Conservation (phyloP, 1,284 basidiomycete genomes). For the Schizophyllum amplum region DNA sequence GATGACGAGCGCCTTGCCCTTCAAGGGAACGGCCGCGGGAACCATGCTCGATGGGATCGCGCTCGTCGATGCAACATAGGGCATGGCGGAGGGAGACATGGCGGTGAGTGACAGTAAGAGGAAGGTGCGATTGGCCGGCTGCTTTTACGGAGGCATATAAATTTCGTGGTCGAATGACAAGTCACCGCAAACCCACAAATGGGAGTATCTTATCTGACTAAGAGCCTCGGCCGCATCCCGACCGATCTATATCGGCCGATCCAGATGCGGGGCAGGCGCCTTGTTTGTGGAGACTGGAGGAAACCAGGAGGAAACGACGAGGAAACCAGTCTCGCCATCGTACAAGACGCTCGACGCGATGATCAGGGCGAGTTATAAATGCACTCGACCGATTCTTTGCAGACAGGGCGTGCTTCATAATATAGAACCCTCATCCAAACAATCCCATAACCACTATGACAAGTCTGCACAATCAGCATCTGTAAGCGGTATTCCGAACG, state of each 20-base stretch:
- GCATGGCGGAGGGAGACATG: conserved; percentile 51
- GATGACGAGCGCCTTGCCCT: conserved; percentile 53
- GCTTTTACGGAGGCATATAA: background rate
- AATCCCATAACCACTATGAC: background rate
- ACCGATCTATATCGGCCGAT: background rate
- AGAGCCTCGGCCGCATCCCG: background rate
- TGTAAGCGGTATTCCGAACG: background rate
- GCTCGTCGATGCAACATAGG: conserved; percentile 27
- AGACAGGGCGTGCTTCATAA: too few relatives aligned
- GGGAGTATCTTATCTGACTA: background rate
- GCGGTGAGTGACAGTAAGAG: conserved; percentile 2
- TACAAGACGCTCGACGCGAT: background rate
- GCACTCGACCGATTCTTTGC: too few relatives aligned
- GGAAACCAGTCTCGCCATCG: too few relatives aligned
- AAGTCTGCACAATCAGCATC: background rate
- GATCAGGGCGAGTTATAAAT: background rate
- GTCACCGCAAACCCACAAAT: background rate
- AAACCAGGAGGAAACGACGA: too few relatives aligned
- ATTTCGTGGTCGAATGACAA: background rate
- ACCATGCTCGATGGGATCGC: conserved; percentile 8
- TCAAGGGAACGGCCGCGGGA: conserved; percentile 18
- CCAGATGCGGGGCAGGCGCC: too few relatives aligned
- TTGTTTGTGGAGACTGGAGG: too few relatives aligned
- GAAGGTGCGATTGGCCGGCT: background rate
- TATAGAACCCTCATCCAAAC: too few relatives aligned